Percentiles rank a stretch among this genome's conserved stretches.
phyloP scores from a whole-genome alignment of 371 early-diverging fungal species.

The Apophysomyces variabilis region DNA sequence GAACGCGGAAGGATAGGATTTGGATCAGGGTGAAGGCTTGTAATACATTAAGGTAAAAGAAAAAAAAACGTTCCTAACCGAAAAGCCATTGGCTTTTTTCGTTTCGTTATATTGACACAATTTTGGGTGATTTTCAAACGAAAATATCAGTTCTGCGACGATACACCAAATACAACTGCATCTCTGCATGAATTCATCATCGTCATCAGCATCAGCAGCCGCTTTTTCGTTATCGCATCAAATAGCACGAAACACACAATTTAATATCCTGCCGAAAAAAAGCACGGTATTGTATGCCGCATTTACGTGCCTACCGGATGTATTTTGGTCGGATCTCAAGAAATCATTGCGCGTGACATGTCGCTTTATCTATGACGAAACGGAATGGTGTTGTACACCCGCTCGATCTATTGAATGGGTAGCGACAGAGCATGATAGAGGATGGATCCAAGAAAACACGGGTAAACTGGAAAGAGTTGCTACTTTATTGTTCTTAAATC shows the following conservation, averaged over 20 bases:
- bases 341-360: background rate
- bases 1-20: background rate
- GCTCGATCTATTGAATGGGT: background rate
- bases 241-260: background rate
- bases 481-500: background rate
- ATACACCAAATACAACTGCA: conserved; percentile 6
- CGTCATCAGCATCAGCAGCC: no score
- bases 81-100: background rate
- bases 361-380: background rate
- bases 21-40: background rate
- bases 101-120: background rate
- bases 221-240: background rate
- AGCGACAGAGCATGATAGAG: background rate
- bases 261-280: background rate
- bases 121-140: background rate
- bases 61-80: background rate
- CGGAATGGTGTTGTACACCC: background rate
- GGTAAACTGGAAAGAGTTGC: background rate
- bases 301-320: conserved; percentile 2
- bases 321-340: conserved; percentile 1
- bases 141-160: background rate
- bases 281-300: conserved; percentile 4
- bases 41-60: background rate
- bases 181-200: background rate
- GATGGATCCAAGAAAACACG: background rate